A percentile compares a stretch with the other conserved stretches of the same genome.
These are phyloP conservation scores for Termitomyces sp. DNA, from an alignment of 768 basidiomycete species.

Conservation along the genomic window DNA sequence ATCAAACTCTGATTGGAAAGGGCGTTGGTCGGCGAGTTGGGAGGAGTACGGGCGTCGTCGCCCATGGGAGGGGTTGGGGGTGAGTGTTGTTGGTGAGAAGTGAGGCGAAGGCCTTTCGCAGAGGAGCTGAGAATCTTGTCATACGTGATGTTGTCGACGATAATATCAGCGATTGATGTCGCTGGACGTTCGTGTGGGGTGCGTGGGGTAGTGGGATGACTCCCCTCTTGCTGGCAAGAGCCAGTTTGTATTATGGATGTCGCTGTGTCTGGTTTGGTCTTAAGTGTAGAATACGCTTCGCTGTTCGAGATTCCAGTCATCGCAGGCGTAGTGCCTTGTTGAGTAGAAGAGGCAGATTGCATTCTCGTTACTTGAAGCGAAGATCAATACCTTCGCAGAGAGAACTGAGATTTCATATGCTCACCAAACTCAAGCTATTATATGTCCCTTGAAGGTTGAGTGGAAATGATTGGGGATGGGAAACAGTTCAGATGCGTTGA, in stretches of 20 bases:
- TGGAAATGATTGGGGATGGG: background rate
- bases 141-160: slow-evolving; percentile 19
- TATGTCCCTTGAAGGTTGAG: background rate
- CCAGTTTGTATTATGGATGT: background rate
- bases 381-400: background rate
- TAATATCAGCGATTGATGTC: slow-evolving; percentile 15
- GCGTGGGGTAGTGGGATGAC: background rate
- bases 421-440: background rate
- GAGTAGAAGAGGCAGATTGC: background rate
- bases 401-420: background rate
- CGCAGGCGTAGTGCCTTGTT: slow-evolving; percentile 13
- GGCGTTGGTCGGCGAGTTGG: slow-evolving; percentile 12
- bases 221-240: background rate
- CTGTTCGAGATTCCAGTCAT: slow-evolving; percentile 6
- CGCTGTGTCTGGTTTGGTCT: background rate
- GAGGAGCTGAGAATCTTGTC: slow-evolving; percentile 19
- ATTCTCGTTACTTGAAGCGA: background rate
- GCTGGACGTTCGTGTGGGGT: background rate
- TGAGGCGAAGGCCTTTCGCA: slow-evolving; percentile 10
- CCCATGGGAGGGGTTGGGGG: background rate
- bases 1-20: slow-evolving; percentile 7
- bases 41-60: slow-evolving; percentile 15
- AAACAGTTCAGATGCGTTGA: background rate
- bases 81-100: background rate
- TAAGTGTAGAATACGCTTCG: slow-evolving; percentile 5